A percentile compares a stretch with the other conserved stretches of the same genome.
These are phyloP conservation scores for Mycena indigotica DNA, from an alignment of 768 basidiomycete genomes.

Conservation along the genomic window DNA sequence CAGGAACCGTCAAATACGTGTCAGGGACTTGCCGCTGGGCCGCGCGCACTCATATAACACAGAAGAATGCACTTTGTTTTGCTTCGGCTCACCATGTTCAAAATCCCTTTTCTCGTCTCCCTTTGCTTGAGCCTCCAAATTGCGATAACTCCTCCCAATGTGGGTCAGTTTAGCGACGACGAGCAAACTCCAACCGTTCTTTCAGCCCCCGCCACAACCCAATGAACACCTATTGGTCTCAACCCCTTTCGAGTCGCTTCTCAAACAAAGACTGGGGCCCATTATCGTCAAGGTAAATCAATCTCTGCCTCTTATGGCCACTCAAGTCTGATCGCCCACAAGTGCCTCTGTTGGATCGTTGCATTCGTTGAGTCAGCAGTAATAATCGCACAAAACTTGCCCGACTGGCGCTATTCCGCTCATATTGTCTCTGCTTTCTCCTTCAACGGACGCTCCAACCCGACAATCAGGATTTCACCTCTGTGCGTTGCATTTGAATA, in stretches of 20 bases:
- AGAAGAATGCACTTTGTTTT: constrained; percentile 2
- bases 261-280: constrained; percentile 38
- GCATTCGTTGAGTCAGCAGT: constrained; percentile 40
- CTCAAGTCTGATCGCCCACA: constrained; percentile 4
- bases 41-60: constrained; percentile 20
- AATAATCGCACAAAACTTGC: constrained; percentile 34
- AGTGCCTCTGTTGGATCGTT: constrained; percentile 42
- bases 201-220: constrained; percentile 37
- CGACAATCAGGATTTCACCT: constrained; percentile 30
- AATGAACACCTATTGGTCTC: constrained; percentile 36
- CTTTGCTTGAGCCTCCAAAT: constrained; percentile 47
- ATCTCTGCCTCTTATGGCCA: neutral
- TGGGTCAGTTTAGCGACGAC: too few relatives aligned
- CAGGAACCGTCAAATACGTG: constrained; percentile 21
- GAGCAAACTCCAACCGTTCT: too few relatives aligned
- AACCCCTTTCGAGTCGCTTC: constrained; percentile 38
- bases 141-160: constrained; percentile 49
- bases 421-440: constrained; percentile 32
- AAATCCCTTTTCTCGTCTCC: constrained; percentile 46
- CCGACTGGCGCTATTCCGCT: constrained; percentile 25
- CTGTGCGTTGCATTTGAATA: constrained; percentile 22
- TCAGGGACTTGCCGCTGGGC: constrained; percentile 20
- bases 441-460: constrained; percentile 24
- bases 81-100: constrained; percentile 30
- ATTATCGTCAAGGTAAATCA: constrained; percentile 38